Evolutionary conservation across 2,329 filamentous ascomycete genomes (phyloP).

Genomic region (Monilinia polystroma): DNA sequence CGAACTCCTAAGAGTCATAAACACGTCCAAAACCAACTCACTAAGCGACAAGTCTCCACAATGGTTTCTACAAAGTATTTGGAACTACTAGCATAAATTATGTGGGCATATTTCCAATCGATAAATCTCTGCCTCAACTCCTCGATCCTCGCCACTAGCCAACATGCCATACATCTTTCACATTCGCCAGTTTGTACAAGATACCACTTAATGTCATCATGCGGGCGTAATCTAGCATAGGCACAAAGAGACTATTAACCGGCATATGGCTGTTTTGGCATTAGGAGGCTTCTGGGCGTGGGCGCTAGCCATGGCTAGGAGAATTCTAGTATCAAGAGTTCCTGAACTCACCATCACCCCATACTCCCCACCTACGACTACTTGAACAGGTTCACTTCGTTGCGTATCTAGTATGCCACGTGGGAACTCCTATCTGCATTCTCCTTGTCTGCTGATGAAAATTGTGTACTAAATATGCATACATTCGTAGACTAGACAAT

Average conservation of each 20-base stretch:
- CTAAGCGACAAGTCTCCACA: background rate
- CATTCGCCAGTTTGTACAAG: background rate
- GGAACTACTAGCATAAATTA: background rate
- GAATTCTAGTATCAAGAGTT: background rate
- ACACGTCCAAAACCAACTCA: background rate
- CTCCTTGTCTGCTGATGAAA: background rate
- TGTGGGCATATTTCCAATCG: background rate
- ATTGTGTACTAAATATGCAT: background rate
- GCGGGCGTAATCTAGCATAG: background rate
- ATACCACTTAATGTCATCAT: too few relatives aligned
- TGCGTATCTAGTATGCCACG: background rate
- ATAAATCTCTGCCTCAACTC: too few relatives aligned
- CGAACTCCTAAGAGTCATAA: background rate
- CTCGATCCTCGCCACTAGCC: background rate
- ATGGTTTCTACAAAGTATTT: background rate
- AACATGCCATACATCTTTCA: background rate
- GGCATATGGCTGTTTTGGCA: conserved; percentile 6
- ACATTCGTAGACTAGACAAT: background rate
- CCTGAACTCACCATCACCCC: background rate
- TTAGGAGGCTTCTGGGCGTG: background rate
- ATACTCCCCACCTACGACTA: conserved; percentile 3
- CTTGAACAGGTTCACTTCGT: background rate
- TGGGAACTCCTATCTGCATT: background rate
- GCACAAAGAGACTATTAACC: conserved; percentile 5
- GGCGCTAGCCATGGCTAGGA: background rate